phyloP scores from a whole-genome alignment of 2,329 filamentous ascomycete genomes.

The Ophiostoma quercus region DNA sequence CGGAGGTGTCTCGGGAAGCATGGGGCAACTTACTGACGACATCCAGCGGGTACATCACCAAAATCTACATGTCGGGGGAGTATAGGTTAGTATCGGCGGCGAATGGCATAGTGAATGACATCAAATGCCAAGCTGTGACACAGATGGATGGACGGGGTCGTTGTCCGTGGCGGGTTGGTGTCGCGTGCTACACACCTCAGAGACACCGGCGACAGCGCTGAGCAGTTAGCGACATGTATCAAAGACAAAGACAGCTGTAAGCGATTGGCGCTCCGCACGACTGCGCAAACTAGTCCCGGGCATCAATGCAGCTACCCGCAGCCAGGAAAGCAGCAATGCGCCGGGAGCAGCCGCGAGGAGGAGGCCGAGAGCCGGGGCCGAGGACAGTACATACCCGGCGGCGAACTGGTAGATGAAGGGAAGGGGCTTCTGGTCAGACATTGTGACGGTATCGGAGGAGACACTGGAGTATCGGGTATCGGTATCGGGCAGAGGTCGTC shows the following conservation, averaged over 20 bases:
- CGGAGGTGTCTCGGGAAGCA: background rate
- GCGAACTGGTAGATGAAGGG: constrained; percentile 94
- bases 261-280: background rate
- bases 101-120: background rate
- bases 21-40: constrained; percentile 84
- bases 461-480: background rate
- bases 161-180: background rate
- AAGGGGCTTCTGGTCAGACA: constrained; percentile 65
- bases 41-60: constrained; percentile 96
- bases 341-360: background rate
- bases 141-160: background rate
- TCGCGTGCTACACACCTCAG: constrained; percentile 63
- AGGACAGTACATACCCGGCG: constrained; percentile 55
- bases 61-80: constrained; percentile 55
- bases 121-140: too few species aligned
- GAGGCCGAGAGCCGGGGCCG: background rate
- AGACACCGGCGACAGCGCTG: constrained; percentile 93
- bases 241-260: background rate
- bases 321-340: background rate
- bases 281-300: background rate
- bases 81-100: constrained; percentile 18
- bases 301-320: background rate
- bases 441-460: constrained; percentile 39
- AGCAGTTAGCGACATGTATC: constrained; percentile 29
- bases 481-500: background rate